Evolutionary conservation across 148 eudicot genomes (phyloP).

Genomic region (Polygonum maritimum): DNA sequence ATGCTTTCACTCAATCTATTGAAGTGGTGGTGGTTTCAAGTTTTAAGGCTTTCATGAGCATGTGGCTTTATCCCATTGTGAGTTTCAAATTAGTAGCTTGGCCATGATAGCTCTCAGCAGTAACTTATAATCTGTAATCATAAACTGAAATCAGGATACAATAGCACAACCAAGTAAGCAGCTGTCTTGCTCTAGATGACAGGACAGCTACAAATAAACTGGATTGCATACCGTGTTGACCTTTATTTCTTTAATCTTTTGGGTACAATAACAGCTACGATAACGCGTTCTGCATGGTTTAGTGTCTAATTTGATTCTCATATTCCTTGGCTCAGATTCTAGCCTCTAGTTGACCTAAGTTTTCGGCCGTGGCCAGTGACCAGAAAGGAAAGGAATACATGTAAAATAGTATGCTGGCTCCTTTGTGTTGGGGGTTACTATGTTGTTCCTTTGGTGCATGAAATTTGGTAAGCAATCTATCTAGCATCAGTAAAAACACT

Average conservation of each 20-base stretch:
- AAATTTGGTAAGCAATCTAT: too few relatives aligned
- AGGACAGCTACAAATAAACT: neutral
- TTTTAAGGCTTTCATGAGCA: neutral
- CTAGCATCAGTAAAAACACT: too few relatives aligned
- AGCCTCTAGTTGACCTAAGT: too few relatives aligned
- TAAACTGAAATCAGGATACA: neutral
- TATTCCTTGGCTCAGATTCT: neutral
- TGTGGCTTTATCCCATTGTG: neutral
- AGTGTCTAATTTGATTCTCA: neutral
- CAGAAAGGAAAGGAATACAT: too few relatives aligned
- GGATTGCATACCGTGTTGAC: too few relatives aligned
- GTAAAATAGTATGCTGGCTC: too few relatives aligned
- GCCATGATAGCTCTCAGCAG: neutral
- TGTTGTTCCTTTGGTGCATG: too few relatives aligned
- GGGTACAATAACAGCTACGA: neutral
- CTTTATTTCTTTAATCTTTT: neutral
- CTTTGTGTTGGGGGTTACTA: too few relatives aligned
- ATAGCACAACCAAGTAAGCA: neutral
- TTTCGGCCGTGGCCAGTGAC: too few relatives aligned
- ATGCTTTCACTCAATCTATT: too few relatives aligned
- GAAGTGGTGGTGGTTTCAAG: neutral
- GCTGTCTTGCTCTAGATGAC: neutral
- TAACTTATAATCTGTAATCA: neutral
- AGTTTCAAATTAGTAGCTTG: too few relatives aligned
- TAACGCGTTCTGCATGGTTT: neutral